Base-by-base conservation (phyloP, 1,284 basidiomycete species). In the Phlebopus sp. region DNA sequence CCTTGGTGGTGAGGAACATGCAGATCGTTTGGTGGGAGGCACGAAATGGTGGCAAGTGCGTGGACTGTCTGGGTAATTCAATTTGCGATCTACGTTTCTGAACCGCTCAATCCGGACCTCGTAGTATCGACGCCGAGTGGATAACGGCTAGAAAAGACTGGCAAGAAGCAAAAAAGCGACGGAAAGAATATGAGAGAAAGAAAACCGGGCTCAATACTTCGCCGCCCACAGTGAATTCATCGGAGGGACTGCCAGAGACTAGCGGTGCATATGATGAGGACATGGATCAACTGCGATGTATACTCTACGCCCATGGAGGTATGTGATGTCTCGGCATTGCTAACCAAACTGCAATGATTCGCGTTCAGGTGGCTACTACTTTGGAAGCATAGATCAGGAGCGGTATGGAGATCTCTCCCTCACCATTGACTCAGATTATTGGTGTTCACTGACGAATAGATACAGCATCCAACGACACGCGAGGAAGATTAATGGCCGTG, bases 41-140 rank as follows among this genome's bases (percentile, higher is more conserved):
- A 83, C 84, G 6, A 93, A 93, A 60, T 98, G 96, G 94, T 98
- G 95, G 96, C 94, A 95, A 66, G 88, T 93, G 15, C 82, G 92
- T 30, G 84, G 86, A n/a, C 66, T 82, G 50, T 71, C 73, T 62
- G 92, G 77, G 88, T 92, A 57, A 46, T 75, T 60, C 18, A 34
- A 8, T 9, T 53, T 32, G 38, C 39, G 37, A 27, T 23, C 6
- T 11, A 10, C 19, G 17, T 14, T 29, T 45, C 21, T 38, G 25
- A 30, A 11, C 46, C 31, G 13, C 13, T 43, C 2, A 43, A 11
- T 54, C 6, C 52, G 40, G 29, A 37, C 43, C 37, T 19, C 51
- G 35, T 42, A 92, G 90, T 15, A 75, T 95, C 10, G 84, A 92
- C 58, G 92, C 79, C 2, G 92, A 98, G 67, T 97, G 95, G 95